Conservation (phyloP, 345 rosid species). For the Euphorbia peplus region DNA sequence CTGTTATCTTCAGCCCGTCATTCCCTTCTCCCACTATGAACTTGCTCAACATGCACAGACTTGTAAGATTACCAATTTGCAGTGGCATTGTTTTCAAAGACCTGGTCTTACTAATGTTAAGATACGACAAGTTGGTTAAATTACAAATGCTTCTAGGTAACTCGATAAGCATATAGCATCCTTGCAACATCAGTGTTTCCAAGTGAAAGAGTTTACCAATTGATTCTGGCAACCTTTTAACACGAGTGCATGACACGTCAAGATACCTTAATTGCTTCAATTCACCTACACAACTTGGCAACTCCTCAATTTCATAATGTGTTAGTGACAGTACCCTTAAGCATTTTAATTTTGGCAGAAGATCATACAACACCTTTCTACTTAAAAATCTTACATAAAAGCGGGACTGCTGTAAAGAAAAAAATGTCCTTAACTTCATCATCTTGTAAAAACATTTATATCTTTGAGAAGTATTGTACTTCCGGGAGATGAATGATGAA, state of each 20-base stretch:
- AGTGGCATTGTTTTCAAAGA: background rate
- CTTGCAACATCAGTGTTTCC: background rate
- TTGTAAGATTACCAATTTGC: background rate
- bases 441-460: background rate
- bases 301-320: background rate
- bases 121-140: background rate
- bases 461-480: background rate
- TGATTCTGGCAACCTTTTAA: constrained; percentile 1
- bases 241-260: background rate
- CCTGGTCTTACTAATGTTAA: background rate
- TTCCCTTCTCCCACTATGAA: background rate
- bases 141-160: background rate
- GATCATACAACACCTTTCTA: background rate
- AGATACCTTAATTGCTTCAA: constrained; percentile 6
- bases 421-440: background rate
- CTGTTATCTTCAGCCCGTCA: background rate
- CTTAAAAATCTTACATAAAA: background rate
- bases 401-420: background rate
- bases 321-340: constrained; percentile 3
- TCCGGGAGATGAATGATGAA: background rate
- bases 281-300: background rate
- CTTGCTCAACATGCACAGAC: too few relatives aligned
- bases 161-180: background rate
- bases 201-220: background rate
- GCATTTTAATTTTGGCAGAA: constrained; percentile 3